Base-by-base conservation (phyloP, 495 filamentous ascomycete genomes). In the Penicillium tannophilum region DNA sequence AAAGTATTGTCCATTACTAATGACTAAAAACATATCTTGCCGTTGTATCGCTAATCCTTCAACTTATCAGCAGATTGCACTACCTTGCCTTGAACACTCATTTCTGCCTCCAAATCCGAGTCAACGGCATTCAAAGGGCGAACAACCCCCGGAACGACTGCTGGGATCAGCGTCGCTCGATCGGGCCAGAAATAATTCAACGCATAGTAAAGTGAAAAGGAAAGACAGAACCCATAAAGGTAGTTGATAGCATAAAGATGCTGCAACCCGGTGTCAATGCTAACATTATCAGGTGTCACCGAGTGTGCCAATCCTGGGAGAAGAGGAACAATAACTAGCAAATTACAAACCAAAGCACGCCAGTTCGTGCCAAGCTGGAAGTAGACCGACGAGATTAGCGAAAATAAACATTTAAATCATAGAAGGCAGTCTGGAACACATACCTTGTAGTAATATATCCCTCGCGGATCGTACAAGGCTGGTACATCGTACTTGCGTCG, bases 191-290 rank as follows among this genome's bases (percentile, higher is more conserved):
- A 55, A 30, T 60, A 46, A 52, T 60, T 60, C 50, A 60, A 55
- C 5, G 36, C 36, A 55, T 55, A 60, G 58, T 81, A 79, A 4
- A 79, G 59, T n/a, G 77, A 31, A 14, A 74, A 69, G 7, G 72
- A 72, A 11, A 63, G 64, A 45, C 70, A 60, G 62, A 84, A 84
- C 10, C 80, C 80, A 55, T 79, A 82, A 30, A 84, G 58, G 74
- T 79, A 84, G 52, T 77, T 76, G 50, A 84, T 76, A 6, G 77
- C 76, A 55, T 81, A 84, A 3, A 82, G 67, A 56, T 84, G 68
- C 41, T 54, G 33, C 16, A 63, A 62, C 19, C 64, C 69, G 6
- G 59, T 57, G 39, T 60, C n/a, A 41, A 70, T 58, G 19, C 58
- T 48, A 30, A 68, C 47, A 16, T 55, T 59, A 16, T 46, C 46